Base-by-base conservation (phyloP, 116 monocot species). In the Posidonia oceanica region DNA sequence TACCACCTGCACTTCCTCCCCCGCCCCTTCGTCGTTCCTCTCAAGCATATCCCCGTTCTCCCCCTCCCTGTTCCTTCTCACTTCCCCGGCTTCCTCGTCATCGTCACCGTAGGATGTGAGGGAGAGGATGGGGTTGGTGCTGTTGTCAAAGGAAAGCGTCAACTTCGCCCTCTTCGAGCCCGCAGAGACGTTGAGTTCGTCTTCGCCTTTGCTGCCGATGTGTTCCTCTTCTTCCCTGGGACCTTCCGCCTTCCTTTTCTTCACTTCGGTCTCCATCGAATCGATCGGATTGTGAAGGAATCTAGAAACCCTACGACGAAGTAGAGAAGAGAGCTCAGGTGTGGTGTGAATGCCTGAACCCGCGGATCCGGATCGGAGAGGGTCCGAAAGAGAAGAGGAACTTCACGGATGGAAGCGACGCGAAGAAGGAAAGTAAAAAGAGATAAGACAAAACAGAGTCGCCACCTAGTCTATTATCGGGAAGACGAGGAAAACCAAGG, bases 81-180 rank as follows among this genome's bases (percentile, higher is more conserved):
- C 37, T 66, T 2, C 10, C 13, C 14, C 17, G 1, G 39, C 72
- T 21, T 88, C 82, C 10, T 78, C 84, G 14, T 84, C 94, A 42
- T 94, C 86, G 64, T 87, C 89, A 29, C 69, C 79, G 76, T 94
- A 86, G 59, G 83, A 79, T 17, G 82, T 81, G 52, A 94, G 76
- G 8, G 75, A 76, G 38, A 87, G 78, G 29, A 84, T 79, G n/a
- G 89, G 78, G 39, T 79, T 73, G 23, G 63, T 70, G 39, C 64
- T n/a, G 37, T 52, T 63, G 10, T 3, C 58, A 36, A 66, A 51
- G 38, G 81, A 71, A 59, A 69, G 40, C 12, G 59, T 67, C 21
- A 69, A 60, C 36, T 59, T 78, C 72, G 52, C 70, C 16, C 53
- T 37, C 58, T 68, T 68, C 1, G 67, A 59, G 14, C 39, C 53